Evolutionary conservation across 805 yeast species (phyloP).

Genomic region (Barnettozyma pratensis): DNA sequence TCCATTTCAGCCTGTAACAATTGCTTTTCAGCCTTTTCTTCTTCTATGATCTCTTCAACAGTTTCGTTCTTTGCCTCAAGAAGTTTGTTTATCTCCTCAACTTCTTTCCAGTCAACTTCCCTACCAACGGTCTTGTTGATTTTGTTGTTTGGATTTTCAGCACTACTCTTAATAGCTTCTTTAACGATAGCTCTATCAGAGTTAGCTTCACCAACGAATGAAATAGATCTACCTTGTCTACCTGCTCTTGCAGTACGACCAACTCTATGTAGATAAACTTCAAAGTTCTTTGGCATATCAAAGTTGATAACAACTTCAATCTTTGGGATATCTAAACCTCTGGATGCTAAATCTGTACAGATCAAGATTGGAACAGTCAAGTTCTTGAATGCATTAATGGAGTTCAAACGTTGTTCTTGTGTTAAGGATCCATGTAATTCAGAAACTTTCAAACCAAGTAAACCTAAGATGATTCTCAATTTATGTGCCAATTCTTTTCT

Average conservation of each 20-base stretch:
- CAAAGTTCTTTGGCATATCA: constrained; percentile 93
- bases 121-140: constrained; percentile 74
- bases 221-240: constrained; percentile 86
- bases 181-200: constrained; percentile 88
- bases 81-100: constrained; percentile 60
- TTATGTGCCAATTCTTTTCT: constrained; percentile 89
- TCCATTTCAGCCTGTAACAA: constrained; percentile 88
- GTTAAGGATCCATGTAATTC: constrained; percentile 81
- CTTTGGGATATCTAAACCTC: constrained; percentile 99
- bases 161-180: constrained; percentile 72
- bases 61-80: constrained; percentile 55
- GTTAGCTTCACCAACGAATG: constrained; percentile 91
- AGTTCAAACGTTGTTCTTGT: constrained; percentile 89
- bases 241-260: constrained; percentile 99
- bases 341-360: constrained; percentile 97
- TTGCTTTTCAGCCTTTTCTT: constrained; percentile 87
- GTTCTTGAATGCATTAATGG: constrained; percentile 77
- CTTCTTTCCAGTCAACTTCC: constrained; percentile 83
- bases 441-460: constrained; percentile 69
- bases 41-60: constrained; percentile 74
- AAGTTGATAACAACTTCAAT: constrained; percentile 91
- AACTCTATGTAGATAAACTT: constrained; percentile 91
- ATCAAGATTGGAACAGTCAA: constrained; percentile 80
- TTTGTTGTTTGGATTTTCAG: constrained; percentile 32
- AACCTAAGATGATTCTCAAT: constrained; percentile 69